A percentile compares a stretch with the other conserved stretches of the same genome.
Evolutionary conservation across 2,329 filamentous ascomycete species (phyloP).

Genomic region (Neurospora crassa): DNA sequence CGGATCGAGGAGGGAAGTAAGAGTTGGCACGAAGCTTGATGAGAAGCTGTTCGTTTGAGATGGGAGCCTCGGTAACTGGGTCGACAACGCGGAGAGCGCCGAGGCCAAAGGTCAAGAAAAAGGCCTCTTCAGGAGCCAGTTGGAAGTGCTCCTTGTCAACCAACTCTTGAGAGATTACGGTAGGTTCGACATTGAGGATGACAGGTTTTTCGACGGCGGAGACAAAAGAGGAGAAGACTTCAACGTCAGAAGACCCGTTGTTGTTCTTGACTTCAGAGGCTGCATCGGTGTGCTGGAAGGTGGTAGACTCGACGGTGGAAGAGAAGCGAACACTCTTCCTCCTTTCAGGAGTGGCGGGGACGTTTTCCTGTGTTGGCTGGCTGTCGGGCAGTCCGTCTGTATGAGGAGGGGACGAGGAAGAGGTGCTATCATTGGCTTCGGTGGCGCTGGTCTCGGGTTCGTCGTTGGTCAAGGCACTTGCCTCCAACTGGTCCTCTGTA

Average conservation of each 20-base stretch:
- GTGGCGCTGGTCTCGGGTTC: neutral
- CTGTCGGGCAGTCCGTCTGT: slow-evolving; percentile 1
- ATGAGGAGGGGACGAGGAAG: slow-evolving; percentile 2
- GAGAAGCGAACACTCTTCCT: slow-evolving; percentile 64
- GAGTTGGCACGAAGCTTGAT: slow-evolving; percentile 59
- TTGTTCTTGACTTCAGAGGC: neutral
- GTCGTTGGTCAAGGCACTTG: slow-evolving; percentile 12
- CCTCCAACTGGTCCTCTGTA: slow-evolving; percentile 3
- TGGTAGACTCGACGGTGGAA: slow-evolving; percentile 54
- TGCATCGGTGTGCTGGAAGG: slow-evolving; percentile 44
- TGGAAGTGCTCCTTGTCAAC: slow-evolving; percentile 75
- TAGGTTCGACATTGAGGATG: neutral
- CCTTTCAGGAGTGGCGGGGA: slow-evolving; percentile 23
- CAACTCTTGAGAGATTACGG: slow-evolving; percentile 18
- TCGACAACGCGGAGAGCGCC: slow-evolving; percentile 60
- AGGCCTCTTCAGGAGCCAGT: slow-evolving; percentile 79
- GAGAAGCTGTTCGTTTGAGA: slow-evolving; percentile 51
- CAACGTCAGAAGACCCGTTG: neutral
- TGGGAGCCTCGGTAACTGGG: slow-evolving; percentile 30
- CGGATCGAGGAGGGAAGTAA: slow-evolving; percentile 50
- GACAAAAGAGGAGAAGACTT: neutral
- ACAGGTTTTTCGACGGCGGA: neutral
- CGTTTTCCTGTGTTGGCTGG: slow-evolving; percentile 1
- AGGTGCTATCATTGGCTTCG: neutral
- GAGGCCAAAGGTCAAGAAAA: slow-evolving; percentile 77